Evolutionary conservation across 768 basidiomycete species (phyloP), one percentile per base, ranked within the genome.

Genomic region (Collybia mongolica): DNA sequence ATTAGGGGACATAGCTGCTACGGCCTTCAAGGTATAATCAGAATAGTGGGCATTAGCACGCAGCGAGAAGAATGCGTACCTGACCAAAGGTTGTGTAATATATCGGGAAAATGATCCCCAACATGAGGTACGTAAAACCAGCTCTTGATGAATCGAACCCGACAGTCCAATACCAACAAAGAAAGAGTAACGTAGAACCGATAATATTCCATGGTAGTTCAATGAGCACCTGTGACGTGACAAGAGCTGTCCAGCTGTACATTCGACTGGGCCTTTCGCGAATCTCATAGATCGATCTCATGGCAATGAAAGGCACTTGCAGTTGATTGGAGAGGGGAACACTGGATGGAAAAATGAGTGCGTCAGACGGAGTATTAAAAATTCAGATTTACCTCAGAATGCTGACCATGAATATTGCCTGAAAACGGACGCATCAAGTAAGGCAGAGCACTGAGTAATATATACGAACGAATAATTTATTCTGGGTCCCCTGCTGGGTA

Each of bases 121-220:
- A 53, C 56, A 81, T 66, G 5, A 87, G 72, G 59, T 73, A 85
- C 2, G 79, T 80, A 58, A 79, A 86, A n/a, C 76, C 86, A 3
- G 74, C 83, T 32, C 84, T 68, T 11, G 72, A 70, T 1, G 65
- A 68, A 7, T 72, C 70, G 58, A 82, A 83, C 0, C 84, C 84
- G 44, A 86, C 81, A 4, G 84, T 83, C 80, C 81, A 86, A 65
- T 76, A 88, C 85, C 85, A 88, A 56, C 76, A 80, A 46, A 84
- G 57, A 69, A 80, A 89, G 66, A 83, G 76, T 11, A 88, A 48
- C 0, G 74, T 69, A 1, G 83, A 80, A 24, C 79, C 78, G 3
- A 81, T 6, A 32, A 85, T 74, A 53, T 84, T 84, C 79, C 80
- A 84, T 1, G 83, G 83, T 0, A 84, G 45, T 53, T 84, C 84